Conservation (phyloP, 345 rosid genomes). For the Zanthoxylum bungeanum region DNA sequence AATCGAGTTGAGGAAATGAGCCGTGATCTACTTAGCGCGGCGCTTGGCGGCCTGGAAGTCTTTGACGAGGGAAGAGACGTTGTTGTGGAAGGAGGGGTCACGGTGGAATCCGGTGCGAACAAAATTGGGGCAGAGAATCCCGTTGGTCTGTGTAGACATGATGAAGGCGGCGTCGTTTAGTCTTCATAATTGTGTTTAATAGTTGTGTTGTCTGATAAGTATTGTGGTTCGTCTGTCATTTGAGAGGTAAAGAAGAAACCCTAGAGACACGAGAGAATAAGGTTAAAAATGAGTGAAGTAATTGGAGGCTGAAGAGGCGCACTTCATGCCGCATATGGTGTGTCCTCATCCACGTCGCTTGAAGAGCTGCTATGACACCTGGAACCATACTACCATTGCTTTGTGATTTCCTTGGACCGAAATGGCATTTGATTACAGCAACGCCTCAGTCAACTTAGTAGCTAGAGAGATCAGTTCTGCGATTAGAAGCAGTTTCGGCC, state of each 20-base stretch:
- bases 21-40: conserved; percentile 88
- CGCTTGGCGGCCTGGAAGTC: conserved; percentile 91
- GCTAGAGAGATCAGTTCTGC: no score
- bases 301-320: no score
- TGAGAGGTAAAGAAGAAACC: conserved; percentile 52
- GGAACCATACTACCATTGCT: no score
- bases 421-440: no score
- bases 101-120: conserved; percentile 42
- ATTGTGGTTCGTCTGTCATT: conserved; percentile 95
- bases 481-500: no score
- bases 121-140: conserved; percentile 98
- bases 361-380: no score
- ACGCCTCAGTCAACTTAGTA: no score
- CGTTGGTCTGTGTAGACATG: conserved; percentile 49
- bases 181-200: conserved; percentile 94
- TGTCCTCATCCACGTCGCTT: no score
- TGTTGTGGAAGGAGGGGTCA: conserved; percentile 53
- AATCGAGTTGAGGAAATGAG: conserved; percentile 59
- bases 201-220: conserved; percentile 51
- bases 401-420: no score
- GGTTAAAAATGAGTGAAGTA: no score
- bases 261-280: conserved; percentile 31
- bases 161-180: conserved; percentile 49
- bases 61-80: conserved; percentile 67
- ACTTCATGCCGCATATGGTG: no score